Base-by-base conservation (phyloP, 2,329 filamentous ascomycete species). In the Colletotrichum viniferum region DNA sequence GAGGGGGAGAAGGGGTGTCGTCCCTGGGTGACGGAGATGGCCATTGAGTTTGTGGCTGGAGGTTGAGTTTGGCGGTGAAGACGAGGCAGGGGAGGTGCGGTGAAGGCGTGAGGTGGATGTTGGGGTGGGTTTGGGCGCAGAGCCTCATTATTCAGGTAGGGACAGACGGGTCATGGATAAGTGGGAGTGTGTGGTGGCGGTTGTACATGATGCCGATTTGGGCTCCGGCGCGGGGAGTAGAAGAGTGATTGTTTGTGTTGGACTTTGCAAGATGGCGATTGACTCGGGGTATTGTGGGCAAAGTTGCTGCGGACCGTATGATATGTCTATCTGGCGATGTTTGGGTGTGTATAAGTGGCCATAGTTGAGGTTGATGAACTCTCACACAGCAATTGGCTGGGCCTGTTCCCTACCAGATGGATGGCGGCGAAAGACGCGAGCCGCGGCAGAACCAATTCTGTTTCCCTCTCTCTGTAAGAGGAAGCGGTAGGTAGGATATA, bases 381-480 rank as follows among this genome's bases (percentile, higher is more conserved):
- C 8, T 48, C 9, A 3, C 43, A 21, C 5, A 2, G n/a, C 43
- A 48, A 48, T 48, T 1, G 10, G 16, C 2, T n/a, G 36, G 4
- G 16, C 2, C 16, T 38, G 4, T 9, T 38, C 7, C 3, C 12
- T 7, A 5, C 16, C 16, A 2, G 3, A 43, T 8, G 36, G 16
- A 18, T 10, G 0, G 2, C 8, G 16, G 36, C 1, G 38, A 43
- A 10, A 43, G 18, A 43, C 18, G 18, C 0, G 1, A 6, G 0
- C 0, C 38, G 38, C 18, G 38, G 38, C 38, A n/a, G 18, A n/a
- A 43, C 38, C 1, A 43, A 43, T 43, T 0, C 18, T 6, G 8
- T 43, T 2, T n/a, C 36, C 14, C 1, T 38, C 36, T 38, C 2
- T 38, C 36, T 38, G 14, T 38, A 4, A 38, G 14, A 18, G 14